phyloP scores from a whole-genome alignment of 2,329 filamentous ascomycete genomes.

The Neonectria punicea region DNA sequence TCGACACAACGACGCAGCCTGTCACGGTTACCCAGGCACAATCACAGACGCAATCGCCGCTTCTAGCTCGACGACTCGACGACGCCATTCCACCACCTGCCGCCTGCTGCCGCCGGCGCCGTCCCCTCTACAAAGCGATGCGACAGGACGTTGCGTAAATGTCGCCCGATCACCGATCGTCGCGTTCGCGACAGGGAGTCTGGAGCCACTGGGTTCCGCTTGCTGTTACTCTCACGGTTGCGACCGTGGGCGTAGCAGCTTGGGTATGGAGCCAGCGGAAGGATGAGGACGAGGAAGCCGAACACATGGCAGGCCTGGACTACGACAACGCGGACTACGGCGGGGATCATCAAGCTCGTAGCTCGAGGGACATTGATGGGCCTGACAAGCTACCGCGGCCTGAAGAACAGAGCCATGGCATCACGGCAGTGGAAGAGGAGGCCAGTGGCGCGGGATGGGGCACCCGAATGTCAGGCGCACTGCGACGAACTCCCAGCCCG shows the following conservation, averaged over 20 bases:
- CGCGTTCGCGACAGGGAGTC: conserved; percentile 69
- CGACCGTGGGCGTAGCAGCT: conserved; percentile 84
- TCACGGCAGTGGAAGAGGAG: conserved; percentile 43
- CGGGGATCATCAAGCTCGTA: conserved; percentile 63
- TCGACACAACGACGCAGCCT: conserved; percentile 25
- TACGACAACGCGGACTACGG: conserved; percentile 62
- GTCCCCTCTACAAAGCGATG: conserved; percentile 46
- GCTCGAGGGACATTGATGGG: conserved; percentile 49
- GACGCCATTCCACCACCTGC: conserved; percentile 25
- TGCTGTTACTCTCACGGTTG: conserved; percentile 85
- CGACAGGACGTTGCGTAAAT: conserved; percentile 56
- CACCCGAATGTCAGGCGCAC: conserved; percentile 80
- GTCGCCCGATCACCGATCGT: conserved; percentile 70
- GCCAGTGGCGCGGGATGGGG: conserved; percentile 68
- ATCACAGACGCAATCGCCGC: conserved; percentile 11
- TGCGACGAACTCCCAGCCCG: conserved; percentile 85
- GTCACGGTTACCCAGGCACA: conserved; percentile 19
- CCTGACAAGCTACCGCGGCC: conserved; percentile 52
- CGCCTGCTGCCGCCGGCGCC: conserved; percentile 34
- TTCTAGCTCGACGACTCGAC: conserved; percentile 15
- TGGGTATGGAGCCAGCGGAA: conserved; percentile 95
- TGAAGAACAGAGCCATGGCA: conserved; percentile 57
- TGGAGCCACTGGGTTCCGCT: conserved; percentile 92
- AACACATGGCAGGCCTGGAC: conserved; percentile 62
- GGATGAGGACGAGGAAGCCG: conserved; percentile 74